Base-by-base conservation (phyloP, 805 yeast genomes). In the Maudiozyma serrabonitensis region DNA sequence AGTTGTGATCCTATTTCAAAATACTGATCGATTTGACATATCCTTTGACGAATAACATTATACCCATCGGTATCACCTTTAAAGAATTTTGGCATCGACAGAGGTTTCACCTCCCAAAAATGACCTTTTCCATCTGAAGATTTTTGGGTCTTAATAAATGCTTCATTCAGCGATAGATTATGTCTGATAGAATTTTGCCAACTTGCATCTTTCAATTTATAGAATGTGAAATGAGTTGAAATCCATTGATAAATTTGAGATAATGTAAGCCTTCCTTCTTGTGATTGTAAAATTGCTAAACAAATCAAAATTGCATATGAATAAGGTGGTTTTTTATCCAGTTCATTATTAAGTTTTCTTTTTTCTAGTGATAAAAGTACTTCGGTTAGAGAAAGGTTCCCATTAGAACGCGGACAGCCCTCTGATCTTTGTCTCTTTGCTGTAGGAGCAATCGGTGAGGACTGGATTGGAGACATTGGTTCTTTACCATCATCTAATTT, bases 181-280 rank as follows among this genome's bases (percentile, higher is more conserved):
- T 91, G 99, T 53, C 99, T 81, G 54, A 91, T 93, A 34, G 96
- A 90, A 69, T 91, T 91, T 68, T 91, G 97, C 99, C 99, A 91
- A 26, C 97, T 96, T 11, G 87, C 84, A 57, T 88, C 95, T 51
- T 86, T 84, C 54, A 79, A 80, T 54, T 82, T 80, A 68, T 93
- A 93, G 64, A 83, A 91, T 53, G 75, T 78, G 66, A 90, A 91
- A 37, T 95, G 84, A 43, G 80, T 81, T 8, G 93, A 80, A 42
- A 91, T 93, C 99, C 99, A 91, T 57, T 73, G 75, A 70, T 91
- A 91, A 41, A 91, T 93, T 60, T 88, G 96, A 0, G 93, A 76
- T 47, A 85, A 68, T 2, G 95, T 85, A 40, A 89, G 73, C 54
- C 82, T 82, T 44, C 56, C 59, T n/a, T 52, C 53, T 21, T 38